Conservation (phyloP, 306 rosid genomes). For the Rosa persica region DNA sequence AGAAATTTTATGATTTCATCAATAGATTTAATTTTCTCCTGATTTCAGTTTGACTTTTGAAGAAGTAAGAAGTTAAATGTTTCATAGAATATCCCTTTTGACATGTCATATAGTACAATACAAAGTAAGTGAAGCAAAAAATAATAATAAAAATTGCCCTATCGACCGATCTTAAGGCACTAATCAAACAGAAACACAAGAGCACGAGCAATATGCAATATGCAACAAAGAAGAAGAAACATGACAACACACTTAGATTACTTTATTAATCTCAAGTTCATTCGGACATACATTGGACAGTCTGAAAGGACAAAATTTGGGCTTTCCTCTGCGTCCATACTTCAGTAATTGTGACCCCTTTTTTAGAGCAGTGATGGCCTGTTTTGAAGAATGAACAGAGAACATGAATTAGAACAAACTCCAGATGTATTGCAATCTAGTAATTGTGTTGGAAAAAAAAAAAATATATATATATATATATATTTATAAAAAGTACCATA, state of each 20-base stretch:
- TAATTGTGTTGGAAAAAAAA: background rate
- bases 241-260: background rate
- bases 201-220: slow-evolving; percentile 6
- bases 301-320: slow-evolving; percentile 91
- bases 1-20: background rate
- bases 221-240: background rate
- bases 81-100: slow-evolving; percentile 2
- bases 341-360: slow-evolving; percentile 90
- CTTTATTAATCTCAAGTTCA: background rate
- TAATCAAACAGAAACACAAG: background rate
- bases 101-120: background rate
- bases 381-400: slow-evolving; percentile 28
- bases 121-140: slow-evolving; percentile 1
- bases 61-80: background rate
- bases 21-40: background rate
- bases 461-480: too few species aligned
- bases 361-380: slow-evolving; percentile 96
- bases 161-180: background rate
- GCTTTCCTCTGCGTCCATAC: slow-evolving; percentile 98
- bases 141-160: background rate
- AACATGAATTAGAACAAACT: slow-evolving; percentile 10
- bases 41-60: background rate
- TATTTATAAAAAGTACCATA: background rate
- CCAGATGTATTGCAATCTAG: background rate
- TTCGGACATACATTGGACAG: slow-evolving; percentile 80